Percentiles rank a stretch among this genome's conserved stretches.
Evolutionary conservation across 805 yeast species (phyloP).

Genomic region (Kluyveromyces siamensis): DNA sequence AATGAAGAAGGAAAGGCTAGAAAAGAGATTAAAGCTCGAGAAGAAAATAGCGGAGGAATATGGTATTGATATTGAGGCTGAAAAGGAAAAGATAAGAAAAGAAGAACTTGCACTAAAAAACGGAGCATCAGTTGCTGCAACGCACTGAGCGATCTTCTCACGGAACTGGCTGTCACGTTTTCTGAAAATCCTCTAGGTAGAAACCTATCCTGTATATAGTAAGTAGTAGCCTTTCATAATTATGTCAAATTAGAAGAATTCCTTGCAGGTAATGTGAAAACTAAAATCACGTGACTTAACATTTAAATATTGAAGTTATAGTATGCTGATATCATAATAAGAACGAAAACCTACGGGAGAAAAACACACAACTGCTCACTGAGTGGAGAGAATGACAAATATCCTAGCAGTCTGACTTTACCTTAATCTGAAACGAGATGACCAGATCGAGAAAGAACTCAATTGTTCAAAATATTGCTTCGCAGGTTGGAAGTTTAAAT

Average conservation of each 20-base stretch:
- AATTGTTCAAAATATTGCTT: slow-evolving; percentile 53
- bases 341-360: neutral
- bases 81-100: slow-evolving; percentile 28
- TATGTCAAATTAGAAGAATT: no score
- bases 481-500: slow-evolving; percentile 19
- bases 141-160: neutral
- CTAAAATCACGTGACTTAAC: no score
- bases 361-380: neutral
- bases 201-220: no score
- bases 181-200: neutral
- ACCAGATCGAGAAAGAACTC: slow-evolving; percentile 47
- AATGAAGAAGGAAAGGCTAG: slow-evolving; percentile 66
- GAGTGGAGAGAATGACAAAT: neutral
- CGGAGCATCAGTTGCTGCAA: neutral
- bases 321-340: no score
- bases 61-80: slow-evolving; percentile 52
- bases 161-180: neutral
- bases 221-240: no score
- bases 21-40: slow-evolving; percentile 65
- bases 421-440: slow-evolving; percentile 5
- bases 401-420: neutral
- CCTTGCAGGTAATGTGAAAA: no score
- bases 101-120: slow-evolving; percentile 7
- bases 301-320: no score
- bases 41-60: slow-evolving; percentile 54